A percentile compares a stretch with the other conserved stretches of the same genome.
Evolutionary conservation across 2,329 filamentous ascomycete genomes (phyloP).

Genomic region (Beauveria bassiana): DNA sequence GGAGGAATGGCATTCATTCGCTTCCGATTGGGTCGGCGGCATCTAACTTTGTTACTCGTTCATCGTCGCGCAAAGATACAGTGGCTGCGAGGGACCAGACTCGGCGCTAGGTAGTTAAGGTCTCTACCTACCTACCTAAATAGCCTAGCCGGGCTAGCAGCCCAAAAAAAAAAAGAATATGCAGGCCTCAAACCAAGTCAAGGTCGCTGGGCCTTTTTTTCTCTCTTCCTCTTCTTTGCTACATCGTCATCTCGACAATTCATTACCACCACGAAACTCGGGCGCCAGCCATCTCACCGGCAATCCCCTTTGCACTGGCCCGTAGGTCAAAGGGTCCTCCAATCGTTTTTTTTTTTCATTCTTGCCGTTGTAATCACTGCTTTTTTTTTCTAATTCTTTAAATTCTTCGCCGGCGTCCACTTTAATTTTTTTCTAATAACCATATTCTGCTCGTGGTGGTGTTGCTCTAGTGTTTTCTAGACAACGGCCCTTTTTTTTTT

Average conservation of each 20-base stretch:
- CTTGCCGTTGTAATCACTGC: background rate
- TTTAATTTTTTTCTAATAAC: background rate
- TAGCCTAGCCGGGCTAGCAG: background rate
- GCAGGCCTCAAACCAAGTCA: background rate
- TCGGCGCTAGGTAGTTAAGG: background rate
- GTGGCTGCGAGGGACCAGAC: background rate
- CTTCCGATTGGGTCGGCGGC: too few relatives aligned
- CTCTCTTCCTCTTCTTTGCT: background rate
- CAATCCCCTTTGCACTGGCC: background rate
- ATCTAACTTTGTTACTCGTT: too few relatives aligned
- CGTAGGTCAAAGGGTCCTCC: background rate
- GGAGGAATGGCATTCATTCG: too few relatives aligned
- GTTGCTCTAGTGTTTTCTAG: constrained; percentile 8
- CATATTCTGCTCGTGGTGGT: background rate
- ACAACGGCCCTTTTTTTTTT: background rate
- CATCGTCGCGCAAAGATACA: background rate
- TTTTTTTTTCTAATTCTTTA: background rate
- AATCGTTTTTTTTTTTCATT: background rate
- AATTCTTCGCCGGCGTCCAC: background rate
- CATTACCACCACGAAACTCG: background rate
- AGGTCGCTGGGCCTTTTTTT: background rate
- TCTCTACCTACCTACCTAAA: too few relatives aligned
- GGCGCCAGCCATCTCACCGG: background rate
- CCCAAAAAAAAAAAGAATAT: background rate
- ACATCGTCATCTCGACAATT: background rate